Evolutionary conservation across 805 yeast species (phyloP), one percentile per base, ranked within the genome.

Genomic region (Ogataea pini): DNA sequence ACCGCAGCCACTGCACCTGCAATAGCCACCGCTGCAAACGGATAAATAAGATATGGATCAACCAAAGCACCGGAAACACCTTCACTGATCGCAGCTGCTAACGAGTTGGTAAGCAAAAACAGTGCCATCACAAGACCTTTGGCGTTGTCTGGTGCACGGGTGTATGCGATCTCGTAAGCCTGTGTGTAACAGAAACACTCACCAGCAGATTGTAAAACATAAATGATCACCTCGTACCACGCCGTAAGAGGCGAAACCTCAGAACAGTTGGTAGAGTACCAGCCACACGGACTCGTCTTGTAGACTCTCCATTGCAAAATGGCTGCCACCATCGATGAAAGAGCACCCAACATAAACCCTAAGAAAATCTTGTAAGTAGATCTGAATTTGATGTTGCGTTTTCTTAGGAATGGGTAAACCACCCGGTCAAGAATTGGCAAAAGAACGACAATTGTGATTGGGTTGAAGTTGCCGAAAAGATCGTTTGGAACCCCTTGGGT

Each of bases 401-500:
- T 73, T 61, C 80, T 70, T 42, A 78, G 61, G 3, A 64, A 29
- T 50, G 83, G 83, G 55, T 78, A 78, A n/a, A 79, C 32, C 17
- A 63, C 44, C 51, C 71, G 65, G 57, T 79, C 80, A 57, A 78
- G 67, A 42, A 78, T 65, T 50, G 83, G 83, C 48, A 78, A 71
- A 49, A 75, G 65, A 42, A 78, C 68, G 51, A 78, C 76, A 56
- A 78, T 79, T 14, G 82, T 72, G 50, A 78, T 68, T 38, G 80
- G 81, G 56, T 79, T 78, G 67, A 79, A 77, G 58, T 77, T 78
- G 53, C 68, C 72, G 66, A 77, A 75, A 56, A 78, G 71, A 68
- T 79, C 83, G 57, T 78, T 78, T 50, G 82, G 82, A 55, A 79
- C 79, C 40, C 80, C 79, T 25, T 75, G 65, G 25, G 76, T 67